These are phyloP conservation scores for Polytolypa hystricis DNA, from an alignment of 2,329 filamentous ascomycete species.

Conservation along the genomic window DNA sequence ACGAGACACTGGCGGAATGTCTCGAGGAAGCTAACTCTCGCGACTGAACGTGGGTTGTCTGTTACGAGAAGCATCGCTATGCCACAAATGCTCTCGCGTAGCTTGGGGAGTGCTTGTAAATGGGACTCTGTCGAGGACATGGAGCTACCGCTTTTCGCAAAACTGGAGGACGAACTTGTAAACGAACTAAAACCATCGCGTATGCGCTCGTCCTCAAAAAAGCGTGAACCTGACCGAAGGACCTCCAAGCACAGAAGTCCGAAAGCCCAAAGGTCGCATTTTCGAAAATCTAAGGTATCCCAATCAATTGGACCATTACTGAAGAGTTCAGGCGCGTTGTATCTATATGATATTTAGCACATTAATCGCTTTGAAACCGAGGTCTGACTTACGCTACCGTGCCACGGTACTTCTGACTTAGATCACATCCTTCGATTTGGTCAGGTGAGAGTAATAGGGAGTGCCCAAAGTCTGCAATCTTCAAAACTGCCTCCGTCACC, in stretches of 20 bases:
- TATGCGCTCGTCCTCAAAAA: not conserved
- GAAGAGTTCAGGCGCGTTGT: slow-evolving; percentile 11
- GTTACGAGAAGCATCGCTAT: not conserved
- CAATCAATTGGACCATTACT: slow-evolving; percentile 7
- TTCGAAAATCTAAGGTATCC: slow-evolving; percentile 8
- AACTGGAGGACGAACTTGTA: not conserved
- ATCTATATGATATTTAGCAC: too few relatives aligned
- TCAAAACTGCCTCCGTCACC: slow-evolving; percentile 13
- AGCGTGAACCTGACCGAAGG: slow-evolving; percentile 16
- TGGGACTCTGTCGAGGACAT: not conserved
- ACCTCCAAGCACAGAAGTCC: slow-evolving; percentile 12
- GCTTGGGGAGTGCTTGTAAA: not conserved
- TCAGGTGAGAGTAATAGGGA: slow-evolving; percentile 12
- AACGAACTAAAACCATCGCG: not conserved
- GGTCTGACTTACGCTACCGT: slow-evolving; percentile 9
- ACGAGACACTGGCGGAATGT: not conserved
- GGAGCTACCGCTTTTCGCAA: not conserved
- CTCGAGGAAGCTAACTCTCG: not conserved
- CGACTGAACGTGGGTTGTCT: not conserved
- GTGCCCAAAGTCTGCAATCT: slow-evolving; percentile 18
- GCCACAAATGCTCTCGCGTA: not conserved
- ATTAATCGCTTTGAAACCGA: too few relatives aligned
- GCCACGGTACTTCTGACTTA: slow-evolving; percentile 6
- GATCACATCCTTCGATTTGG: slow-evolving; percentile 2
- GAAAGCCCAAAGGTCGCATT: slow-evolving; percentile 14